These are phyloP conservation scores for Ophiocordyceps unilateralis DNA, from an alignment of 2,329 filamentous ascomycete genomes.

Conservation along the genomic window DNA sequence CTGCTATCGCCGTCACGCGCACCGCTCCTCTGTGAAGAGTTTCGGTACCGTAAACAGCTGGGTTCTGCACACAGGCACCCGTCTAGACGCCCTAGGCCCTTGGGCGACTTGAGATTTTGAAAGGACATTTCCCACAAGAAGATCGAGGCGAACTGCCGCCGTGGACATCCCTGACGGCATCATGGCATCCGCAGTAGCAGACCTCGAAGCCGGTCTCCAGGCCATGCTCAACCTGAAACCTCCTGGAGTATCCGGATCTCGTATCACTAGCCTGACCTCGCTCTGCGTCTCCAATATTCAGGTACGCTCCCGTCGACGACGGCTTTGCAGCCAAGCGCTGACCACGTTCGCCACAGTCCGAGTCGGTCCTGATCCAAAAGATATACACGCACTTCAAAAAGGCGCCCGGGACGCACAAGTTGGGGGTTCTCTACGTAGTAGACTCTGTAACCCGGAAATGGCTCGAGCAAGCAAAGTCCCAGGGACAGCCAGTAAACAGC, in stretches of 20 bases:
- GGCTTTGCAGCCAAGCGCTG: not conserved
- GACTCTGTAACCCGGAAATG: conserved; percentile 98
- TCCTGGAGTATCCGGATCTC: conserved; percentile 83
- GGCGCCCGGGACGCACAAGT: conserved; percentile 83
- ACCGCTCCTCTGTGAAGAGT: not conserved
- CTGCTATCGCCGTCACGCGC: not conserved
- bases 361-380: conserved; percentile 88
- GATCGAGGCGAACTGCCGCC: too few species aligned
- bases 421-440: conserved; percentile 99
- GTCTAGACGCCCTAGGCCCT: too few species aligned
- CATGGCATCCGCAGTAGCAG: conserved; percentile 75
- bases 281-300: conserved; percentile 82
- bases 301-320: conserved; percentile 31
- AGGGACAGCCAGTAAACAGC: conserved; percentile 66
- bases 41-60: not conserved
- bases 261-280: conserved; percentile 72
- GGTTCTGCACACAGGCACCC: too few species aligned
- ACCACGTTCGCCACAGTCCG: conserved; percentile 41
- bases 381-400: conserved; percentile 97
- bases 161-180: conserved; percentile 1
- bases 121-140: too few species aligned
- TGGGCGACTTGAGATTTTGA: not conserved
- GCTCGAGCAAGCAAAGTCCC: conserved; percentile 84
- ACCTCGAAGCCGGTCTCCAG: conserved; percentile 78
- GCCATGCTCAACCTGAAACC: conserved; percentile 84